phyloP scores from a whole-genome alignment of 1,284 basidiomycete genomes.

The Gymnopus androsaceus region DNA sequence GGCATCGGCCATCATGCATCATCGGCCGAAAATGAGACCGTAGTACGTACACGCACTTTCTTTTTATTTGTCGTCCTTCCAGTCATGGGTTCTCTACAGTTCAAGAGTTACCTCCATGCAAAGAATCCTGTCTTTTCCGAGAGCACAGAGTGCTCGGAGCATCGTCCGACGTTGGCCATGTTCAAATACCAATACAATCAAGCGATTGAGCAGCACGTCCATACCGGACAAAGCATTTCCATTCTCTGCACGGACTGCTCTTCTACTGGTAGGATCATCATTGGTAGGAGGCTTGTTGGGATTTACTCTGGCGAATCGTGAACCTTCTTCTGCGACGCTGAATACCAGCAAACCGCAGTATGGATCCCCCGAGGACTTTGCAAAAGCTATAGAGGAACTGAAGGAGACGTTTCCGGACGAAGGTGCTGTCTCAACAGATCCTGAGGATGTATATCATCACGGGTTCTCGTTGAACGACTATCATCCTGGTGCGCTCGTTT shows the following conservation, averaged over 20 bases:
- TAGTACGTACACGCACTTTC: too few species aligned
- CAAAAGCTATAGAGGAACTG: slow-evolving; percentile 51
- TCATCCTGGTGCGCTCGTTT: slow-evolving; percentile 48
- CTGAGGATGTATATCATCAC: slow-evolving; percentile 54
- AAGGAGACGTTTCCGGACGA: slow-evolving; percentile 35
- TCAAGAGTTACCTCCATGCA: too few species aligned
- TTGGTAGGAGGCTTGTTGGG: slow-evolving; percentile 3
- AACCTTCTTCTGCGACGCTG: background rate
- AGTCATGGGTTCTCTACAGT: too few species aligned
- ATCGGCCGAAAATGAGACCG: too few species aligned
- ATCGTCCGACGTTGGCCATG: too few species aligned
- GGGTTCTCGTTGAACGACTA: slow-evolving; percentile 61
- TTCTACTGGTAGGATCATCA: background rate
- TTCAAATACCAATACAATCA: too few species aligned
- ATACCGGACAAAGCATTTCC: background rate
- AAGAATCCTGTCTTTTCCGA: too few species aligned
- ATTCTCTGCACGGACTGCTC: background rate
- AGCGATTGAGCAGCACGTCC: too few species aligned
- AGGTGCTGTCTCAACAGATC: slow-evolving; percentile 53
- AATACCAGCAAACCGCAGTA: slow-evolving; percentile 17
- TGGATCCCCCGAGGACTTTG: slow-evolving; percentile 54
- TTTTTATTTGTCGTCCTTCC: too few species aligned
- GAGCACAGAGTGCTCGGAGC: too few species aligned
- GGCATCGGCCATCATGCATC: too few species aligned
- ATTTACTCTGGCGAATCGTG: background rate